Conservation (phyloP, 257 asterid genomes). For the Rhazya stricta region DNA sequence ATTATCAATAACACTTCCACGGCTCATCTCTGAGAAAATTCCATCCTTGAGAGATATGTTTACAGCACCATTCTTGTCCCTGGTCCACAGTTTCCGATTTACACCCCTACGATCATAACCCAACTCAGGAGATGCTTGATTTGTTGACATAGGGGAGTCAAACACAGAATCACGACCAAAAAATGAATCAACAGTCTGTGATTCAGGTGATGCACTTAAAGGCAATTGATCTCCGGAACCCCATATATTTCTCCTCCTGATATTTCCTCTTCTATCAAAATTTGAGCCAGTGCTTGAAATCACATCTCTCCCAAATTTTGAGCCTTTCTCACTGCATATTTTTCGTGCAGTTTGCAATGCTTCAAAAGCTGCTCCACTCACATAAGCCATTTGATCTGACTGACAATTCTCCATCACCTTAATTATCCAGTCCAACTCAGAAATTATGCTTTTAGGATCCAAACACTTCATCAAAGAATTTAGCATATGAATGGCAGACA, state of each 20-base stretch:
- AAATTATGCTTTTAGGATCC: slow-evolving; percentile 70
- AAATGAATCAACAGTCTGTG: slow-evolving; percentile 64
- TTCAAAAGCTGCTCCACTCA: slow-evolving; percentile 90
- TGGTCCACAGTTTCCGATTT: slow-evolving; percentile 72
- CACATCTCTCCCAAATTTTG: slow-evolving; percentile 44
- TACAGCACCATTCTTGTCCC: slow-evolving; percentile 43
- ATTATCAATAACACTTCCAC: slow-evolving; percentile 31
- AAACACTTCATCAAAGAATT: slow-evolving; percentile 68
- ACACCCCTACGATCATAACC: slow-evolving; percentile 49
- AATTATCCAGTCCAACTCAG: slow-evolving; percentile 61
- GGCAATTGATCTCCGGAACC: slow-evolving; percentile 53
- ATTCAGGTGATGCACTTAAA: slow-evolving; percentile 68
- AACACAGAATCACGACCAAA: slow-evolving; percentile 39
- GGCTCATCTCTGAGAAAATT: slow-evolving; percentile 47
- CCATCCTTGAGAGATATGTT: slow-evolving; percentile 92
- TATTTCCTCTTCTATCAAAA: slow-evolving; percentile 38
- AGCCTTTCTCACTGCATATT: slow-evolving; percentile 44
- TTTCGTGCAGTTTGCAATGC: slow-evolving; percentile 66
- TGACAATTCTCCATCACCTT: slow-evolving; percentile 85
- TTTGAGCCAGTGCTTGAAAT: slow-evolving; percentile 48
- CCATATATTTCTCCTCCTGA: slow-evolving; percentile 31
- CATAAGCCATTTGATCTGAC: slow-evolving; percentile 71
- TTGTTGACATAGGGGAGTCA: slow-evolving; percentile 63
- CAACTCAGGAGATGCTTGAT: slow-evolving; percentile 33
- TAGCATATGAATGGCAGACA: slow-evolving; percentile 86